These are phyloP conservation scores for Rhizopus microsporus DNA, from an alignment of 371 early-diverging fungal genomes.

Conservation along the genomic window DNA sequence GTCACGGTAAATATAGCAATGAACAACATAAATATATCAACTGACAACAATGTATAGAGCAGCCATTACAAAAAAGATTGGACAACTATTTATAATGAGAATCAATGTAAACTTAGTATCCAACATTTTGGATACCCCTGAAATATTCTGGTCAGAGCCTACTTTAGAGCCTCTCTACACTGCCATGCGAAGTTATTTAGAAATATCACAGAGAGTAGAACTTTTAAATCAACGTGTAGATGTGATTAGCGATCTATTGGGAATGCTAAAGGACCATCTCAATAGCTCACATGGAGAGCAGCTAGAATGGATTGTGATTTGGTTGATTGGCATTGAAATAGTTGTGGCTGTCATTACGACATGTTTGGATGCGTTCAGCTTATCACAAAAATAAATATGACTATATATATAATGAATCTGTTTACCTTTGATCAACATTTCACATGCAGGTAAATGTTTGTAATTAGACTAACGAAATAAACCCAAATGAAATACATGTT, in stretches of 20 bases:
- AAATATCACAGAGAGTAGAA: constrained; percentile 82
- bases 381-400: constrained; percentile 33
- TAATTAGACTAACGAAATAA: too few species aligned
- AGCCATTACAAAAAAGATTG: constrained; percentile 66
- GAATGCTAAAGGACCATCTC: constrained; percentile 84
- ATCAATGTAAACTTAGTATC: constrained; percentile 88
- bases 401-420: constrained; percentile 26
- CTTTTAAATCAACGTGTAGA: constrained; percentile 56
- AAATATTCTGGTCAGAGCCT: constrained; percentile 88
- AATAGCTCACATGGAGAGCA: constrained; percentile 74
- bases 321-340: constrained; percentile 81
- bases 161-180: constrained; percentile 77
- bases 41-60: constrained; percentile 33
- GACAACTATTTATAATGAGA: constrained; percentile 80
- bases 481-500: too few species aligned
- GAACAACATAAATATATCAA: not conserved
- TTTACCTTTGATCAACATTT: too few species aligned
- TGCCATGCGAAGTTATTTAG: constrained; percentile 78
- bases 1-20: constrained; percentile 50
- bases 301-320: constrained; percentile 84
- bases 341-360: constrained; percentile 80
- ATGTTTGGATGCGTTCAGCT: constrained; percentile 68
- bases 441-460: too few species aligned
- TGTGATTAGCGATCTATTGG: constrained; percentile 79
- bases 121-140: constrained; percentile 84